phyloP scores from a whole-genome alignment of 2,329 filamentous ascomycete genomes.

The Magnaporthiopsis poae region DNA sequence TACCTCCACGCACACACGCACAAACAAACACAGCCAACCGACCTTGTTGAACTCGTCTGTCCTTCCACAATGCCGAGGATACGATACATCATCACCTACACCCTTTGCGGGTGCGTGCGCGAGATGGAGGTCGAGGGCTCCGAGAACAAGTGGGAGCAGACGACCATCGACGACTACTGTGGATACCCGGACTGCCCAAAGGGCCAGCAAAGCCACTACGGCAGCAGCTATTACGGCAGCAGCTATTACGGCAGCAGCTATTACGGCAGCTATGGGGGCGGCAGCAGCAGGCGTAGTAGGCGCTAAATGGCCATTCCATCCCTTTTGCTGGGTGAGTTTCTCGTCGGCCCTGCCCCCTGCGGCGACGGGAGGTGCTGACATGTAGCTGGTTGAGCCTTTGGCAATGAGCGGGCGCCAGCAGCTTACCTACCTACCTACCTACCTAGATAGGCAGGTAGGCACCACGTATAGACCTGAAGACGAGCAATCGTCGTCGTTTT shows the following conservation, averaged over 20 bases:
- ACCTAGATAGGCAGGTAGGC: too few species aligned
- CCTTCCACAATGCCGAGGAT: background rate
- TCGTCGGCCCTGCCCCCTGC: too few species aligned
- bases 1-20: background rate
- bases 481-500: background rate
- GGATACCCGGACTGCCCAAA: background rate
- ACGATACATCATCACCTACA: background rate
- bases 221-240: too few species aligned
- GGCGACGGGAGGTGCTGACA: background rate
- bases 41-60: background rate
- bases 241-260: background rate
- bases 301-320: background rate
- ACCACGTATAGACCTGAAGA: background rate
- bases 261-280: background rate
- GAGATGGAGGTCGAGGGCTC: background rate
- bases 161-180: background rate
- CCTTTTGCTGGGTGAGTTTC: background rate
- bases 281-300: background rate
- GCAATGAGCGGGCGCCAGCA: background rate
- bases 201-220: background rate
- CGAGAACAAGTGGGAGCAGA: background rate
- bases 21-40: background rate
- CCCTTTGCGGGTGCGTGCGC: background rate
- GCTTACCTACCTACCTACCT: background rate
- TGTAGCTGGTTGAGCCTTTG: background rate